Evolutionary conservation across 129 eudicot species (phyloP).

Genomic region (Kitagawia praeruptora): DNA sequence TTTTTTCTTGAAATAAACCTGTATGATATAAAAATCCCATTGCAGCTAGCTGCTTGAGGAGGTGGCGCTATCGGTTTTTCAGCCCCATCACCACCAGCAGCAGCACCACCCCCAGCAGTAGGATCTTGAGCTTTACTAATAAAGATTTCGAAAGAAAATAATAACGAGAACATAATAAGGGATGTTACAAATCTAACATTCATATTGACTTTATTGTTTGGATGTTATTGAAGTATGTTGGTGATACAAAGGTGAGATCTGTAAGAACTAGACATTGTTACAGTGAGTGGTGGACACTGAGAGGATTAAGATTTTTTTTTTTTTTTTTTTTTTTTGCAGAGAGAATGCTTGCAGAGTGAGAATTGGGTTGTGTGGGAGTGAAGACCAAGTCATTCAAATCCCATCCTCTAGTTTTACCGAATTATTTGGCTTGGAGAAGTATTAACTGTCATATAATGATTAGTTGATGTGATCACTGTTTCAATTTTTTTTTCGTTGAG

Average conservation of each 20-base stretch:
- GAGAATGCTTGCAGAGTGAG: neutral
- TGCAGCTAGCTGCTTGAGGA: constrained; percentile 13
- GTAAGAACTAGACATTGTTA: neutral
- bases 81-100: neutral
- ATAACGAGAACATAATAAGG: too few species aligned
- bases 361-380: neutral
- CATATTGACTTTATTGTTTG: neutral
- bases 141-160: neutral
- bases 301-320: neutral
- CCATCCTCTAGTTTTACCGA: constrained; percentile 13
- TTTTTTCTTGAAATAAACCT: constrained; percentile 2
- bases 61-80: constrained; percentile 12
- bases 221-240: neutral
- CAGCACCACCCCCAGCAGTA: neutral
- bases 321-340: neutral
- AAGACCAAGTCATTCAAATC: constrained; percentile 12
- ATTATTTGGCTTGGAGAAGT: constrained; percentile 9
- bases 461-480: neutral
- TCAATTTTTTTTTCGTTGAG: too few species aligned
- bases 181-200: neutral
- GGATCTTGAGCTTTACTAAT: neutral
- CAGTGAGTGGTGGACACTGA: neutral
- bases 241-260: neutral
- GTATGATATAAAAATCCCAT: constrained; percentile 14
- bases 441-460: neutral